phyloP scores from a whole-genome alignment of 1,139 yeast genomes.

The Protomyces gravidus region DNA sequence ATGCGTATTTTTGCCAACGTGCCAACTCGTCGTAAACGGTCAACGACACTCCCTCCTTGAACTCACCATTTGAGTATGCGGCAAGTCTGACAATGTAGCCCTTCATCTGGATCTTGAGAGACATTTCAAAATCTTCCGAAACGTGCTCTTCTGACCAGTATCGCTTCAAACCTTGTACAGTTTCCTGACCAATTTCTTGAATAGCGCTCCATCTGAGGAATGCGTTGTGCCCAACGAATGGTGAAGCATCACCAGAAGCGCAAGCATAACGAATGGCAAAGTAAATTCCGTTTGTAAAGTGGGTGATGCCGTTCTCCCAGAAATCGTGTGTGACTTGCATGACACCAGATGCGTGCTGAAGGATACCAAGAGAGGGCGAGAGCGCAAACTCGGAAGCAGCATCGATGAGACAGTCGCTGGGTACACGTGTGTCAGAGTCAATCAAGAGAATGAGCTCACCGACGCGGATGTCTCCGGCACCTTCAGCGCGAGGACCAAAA shows the following conservation, averaged over 20 bases:
- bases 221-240: conserved; percentile 32
- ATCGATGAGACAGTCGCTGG: conserved; percentile 31
- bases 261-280: conserved; percentile 31
- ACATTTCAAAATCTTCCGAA: conserved; percentile 32
- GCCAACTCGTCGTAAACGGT: conserved; percentile 33
- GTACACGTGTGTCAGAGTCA: conserved; percentile 32
- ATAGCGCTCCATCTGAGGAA: conserved; percentile 31
- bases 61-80: conserved; percentile 31
- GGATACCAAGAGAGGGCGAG: conserved; percentile 31
- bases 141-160: conserved; percentile 31
- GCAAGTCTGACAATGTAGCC: conserved; percentile 32
- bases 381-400: conserved; percentile 31
- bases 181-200: conserved; percentile 29
- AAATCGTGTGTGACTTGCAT: conserved; percentile 30
- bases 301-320: conserved; percentile 32
- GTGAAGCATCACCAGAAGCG: conserved; percentile 30
- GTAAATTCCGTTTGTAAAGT: conserved; percentile 31
- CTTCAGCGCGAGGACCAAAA: conserved; percentile 10
- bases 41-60: conserved; percentile 33
- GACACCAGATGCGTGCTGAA: conserved; percentile 31
- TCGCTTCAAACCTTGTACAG: conserved; percentile 1
- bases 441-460: conserved; percentile 31
- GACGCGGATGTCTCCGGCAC: conserved; percentile 31
- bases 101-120: conserved; percentile 30
- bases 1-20: conserved; percentile 33